Percentiles rank a stretch among this genome's conserved stretches.
phyloP scores from a whole-genome alignment of 441 rosid genomes.

The Arabidopsis hybrid region DNA sequence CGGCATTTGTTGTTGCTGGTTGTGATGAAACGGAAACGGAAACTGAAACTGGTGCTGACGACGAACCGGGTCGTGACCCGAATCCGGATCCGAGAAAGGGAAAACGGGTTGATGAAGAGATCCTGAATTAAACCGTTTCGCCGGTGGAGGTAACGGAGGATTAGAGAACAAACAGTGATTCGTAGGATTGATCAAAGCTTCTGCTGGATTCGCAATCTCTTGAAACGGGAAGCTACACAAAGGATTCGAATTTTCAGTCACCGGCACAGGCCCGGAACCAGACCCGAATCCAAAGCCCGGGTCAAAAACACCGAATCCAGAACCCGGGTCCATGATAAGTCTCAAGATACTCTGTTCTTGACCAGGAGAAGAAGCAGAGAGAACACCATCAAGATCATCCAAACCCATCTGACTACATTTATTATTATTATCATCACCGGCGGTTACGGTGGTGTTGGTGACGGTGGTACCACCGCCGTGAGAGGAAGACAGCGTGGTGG shows the following conservation, averaged over 20 bases:
- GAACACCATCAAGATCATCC: slow-evolving; percentile 68
- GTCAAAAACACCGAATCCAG: slow-evolving; percentile 65
- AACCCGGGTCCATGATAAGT: slow-evolving; percentile 69
- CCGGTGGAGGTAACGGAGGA: slow-evolving; percentile 51
- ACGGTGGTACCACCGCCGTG: slow-evolving; percentile 55
- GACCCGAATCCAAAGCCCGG: slow-evolving; percentile 53
- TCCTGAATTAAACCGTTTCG: slow-evolving; percentile 61
- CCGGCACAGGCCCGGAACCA: slow-evolving; percentile 32
- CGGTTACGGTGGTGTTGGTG: slow-evolving; percentile 58
- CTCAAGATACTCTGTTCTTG: slow-evolving; percentile 68
- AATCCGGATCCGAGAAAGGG: slow-evolving; percentile 47
- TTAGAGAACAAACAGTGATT: slow-evolving; percentile 45
- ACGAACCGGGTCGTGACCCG: slow-evolving; percentile 52
- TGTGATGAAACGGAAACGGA: slow-evolving; percentile 46
- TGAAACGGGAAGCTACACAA: slow-evolving; percentile 43
- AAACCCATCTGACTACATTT: slow-evolving; percentile 66
- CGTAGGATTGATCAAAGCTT: slow-evolving; percentile 45
- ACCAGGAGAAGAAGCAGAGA: slow-evolving; percentile 58
- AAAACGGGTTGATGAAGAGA: slow-evolving; percentile 42
- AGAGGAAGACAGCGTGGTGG: slow-evolving; percentile 67
- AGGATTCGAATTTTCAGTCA: slow-evolving; percentile 11
- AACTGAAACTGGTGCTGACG: slow-evolving; percentile 47
- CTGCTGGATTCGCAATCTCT: slow-evolving; percentile 47
- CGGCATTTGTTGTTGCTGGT: slow-evolving; percentile 31
- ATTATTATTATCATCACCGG: slow-evolving; percentile 48